Base-by-base conservation (phyloP, 78 protist genomes). In the Dictyostelium brefeldianum region DNA sequence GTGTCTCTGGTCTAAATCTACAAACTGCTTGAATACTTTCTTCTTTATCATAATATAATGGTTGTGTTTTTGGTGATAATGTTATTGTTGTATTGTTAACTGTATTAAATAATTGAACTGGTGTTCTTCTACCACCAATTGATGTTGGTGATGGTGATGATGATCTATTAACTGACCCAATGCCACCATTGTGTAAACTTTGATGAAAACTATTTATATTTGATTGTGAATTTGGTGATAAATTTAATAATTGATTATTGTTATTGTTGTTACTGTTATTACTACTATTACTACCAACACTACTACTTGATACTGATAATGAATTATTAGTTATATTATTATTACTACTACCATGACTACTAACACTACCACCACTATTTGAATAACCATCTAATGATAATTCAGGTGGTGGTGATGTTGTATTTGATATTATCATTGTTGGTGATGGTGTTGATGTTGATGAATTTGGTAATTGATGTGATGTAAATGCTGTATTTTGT, bases 11-110 rank as follows among this genome's bases (percentile, higher is more conserved):
- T 62, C 92, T 31, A 22, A 85, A 85, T 56, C 92, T 71, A 29
- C 92, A 85, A 25, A 43, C 29, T 15, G 78, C 92, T 15, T 74
- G 41, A n/a, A 85, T 65, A 59, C 53, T 65, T 64, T 81, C 89
- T 27, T 81, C 89, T 18, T 57, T 69, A n/a, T 73, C 79, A n/a
- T 9, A 43, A 22, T 29, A 22, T 22, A 47, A 20, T 47, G 59
- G 80, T 70, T 7, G 47, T 27, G 75, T 25, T 67, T 67, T 67
- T 31, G 75, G 25, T 51, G 56, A 14, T 51, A 12, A 12, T 14
- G 56, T 51, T 51, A 51, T 51, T 67, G 48, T 25, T n/a, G 17
- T 62, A 62, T 62, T 62, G 10, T 17, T 36, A 62, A 5, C 14
- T 56, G 70, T n/a, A 64, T 14, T 64, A 29, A 29, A 67, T 4